phyloP scores from a whole-genome alignment of 331 rosid genomes.

The Malus hybrid region DNA sequence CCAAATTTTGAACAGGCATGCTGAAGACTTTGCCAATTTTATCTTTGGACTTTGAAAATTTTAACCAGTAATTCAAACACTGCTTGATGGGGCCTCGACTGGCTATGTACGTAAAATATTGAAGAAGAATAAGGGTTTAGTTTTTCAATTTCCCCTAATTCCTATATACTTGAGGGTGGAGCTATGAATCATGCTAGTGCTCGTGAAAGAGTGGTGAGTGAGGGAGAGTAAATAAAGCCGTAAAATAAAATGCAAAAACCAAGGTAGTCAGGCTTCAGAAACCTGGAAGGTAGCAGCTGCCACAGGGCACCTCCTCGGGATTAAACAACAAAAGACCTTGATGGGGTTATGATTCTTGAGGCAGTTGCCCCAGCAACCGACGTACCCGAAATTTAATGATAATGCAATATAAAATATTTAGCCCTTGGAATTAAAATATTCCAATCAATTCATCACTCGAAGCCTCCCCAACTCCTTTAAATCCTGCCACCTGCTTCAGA shows the following conservation, averaged over 20 bases:
- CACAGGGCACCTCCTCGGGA: not conserved
- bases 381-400: slow-evolving; percentile 15
- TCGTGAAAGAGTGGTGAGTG: not conserved
- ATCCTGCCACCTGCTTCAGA: slow-evolving; percentile 19
- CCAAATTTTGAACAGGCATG: not conserved
- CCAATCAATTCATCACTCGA: not conserved
- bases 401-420: not conserved
- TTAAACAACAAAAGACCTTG: slow-evolving; percentile 12
- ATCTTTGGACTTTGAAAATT: too few species aligned
- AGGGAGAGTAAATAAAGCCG: not conserved
- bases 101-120: not conserved
- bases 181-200: not conserved
- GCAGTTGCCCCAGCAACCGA: slow-evolving; percentile 22
- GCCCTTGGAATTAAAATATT: not conserved
- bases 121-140: not conserved
- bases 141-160: not conserved
- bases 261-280: slow-evolving; percentile 14
- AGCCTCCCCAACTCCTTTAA: slow-evolving; percentile 19
- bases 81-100: not conserved
- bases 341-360: not conserved
- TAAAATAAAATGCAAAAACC: slow-evolving; percentile 1
- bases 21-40: not conserved
- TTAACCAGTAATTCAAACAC: not conserved
- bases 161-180: too few species aligned
- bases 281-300: not conserved